Evolutionary conservation across 1,284 basidiomycete species (phyloP).

Genomic region (Pseudozyma hubeiensis): DNA sequence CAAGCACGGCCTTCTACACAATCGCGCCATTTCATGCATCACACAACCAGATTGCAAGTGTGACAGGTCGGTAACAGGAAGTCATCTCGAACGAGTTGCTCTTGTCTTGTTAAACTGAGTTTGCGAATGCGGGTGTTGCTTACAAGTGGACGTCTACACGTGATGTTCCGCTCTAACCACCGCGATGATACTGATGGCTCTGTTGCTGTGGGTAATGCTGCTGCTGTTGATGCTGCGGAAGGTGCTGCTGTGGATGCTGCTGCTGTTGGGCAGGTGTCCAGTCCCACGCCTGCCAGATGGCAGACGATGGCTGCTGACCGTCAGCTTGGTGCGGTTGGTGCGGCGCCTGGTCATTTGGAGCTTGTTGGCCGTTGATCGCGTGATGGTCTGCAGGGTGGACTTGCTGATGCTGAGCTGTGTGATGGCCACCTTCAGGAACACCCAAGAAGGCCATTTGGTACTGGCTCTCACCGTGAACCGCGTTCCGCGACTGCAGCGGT

Average conservation of each 20-base stretch:
- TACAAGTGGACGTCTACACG: background rate
- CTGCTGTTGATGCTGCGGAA: slow-evolving; percentile 6
- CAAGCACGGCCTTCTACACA: too few relatives aligned
- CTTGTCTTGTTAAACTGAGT: background rate
- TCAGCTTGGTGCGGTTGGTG: background rate
- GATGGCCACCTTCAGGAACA: background rate
- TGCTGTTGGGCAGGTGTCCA: slow-evolving; percentile 18
- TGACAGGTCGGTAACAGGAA: too few relatives aligned
- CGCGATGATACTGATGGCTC: slow-evolving; percentile 15
- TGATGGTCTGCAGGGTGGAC: background rate
- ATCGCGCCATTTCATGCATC: too few relatives aligned
- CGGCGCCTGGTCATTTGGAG: background rate
- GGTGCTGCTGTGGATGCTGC: slow-evolving; percentile 5
- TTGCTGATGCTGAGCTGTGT: background rate
- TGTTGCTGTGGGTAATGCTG: background rate
- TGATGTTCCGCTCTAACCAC: background rate
- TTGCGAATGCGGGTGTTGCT: background rate
- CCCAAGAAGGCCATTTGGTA: background rate
- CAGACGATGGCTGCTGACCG: background rate
- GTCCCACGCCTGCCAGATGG: slow-evolving; percentile 26
- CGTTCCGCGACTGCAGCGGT: slow-evolving; percentile 3
- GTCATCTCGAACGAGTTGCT: too few relatives aligned
- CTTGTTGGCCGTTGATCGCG: background rate
- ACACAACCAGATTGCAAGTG: too few relatives aligned
- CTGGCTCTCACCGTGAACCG: background rate